Base-by-base conservation (phyloP, 345 rosid genomes). In the Eucalyptus leucophloia region DNA sequence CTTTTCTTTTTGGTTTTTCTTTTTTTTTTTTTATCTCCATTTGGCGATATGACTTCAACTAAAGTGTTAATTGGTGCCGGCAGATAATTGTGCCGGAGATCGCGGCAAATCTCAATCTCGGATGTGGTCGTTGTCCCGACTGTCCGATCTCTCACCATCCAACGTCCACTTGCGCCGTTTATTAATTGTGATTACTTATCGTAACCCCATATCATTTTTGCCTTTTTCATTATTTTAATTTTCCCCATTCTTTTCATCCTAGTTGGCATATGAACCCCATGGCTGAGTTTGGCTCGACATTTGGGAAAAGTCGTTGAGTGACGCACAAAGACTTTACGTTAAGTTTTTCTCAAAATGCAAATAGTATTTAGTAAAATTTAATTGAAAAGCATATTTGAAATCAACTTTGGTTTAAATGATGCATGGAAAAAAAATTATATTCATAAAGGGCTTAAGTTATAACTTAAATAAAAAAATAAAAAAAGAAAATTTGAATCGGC, bases 401-500 rank as follows among this genome's bases (percentile, higher is more conserved):
- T 65, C 10, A 65, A 30, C 37, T 65, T n/a, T 65, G 11, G 14
- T 65, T 65, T 15, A n/a, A 15, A n/a, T n/a, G 77, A 1, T n/a
- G 21, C 34, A 4, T 65, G 77, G 7, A 65, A 15, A n/a, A n/a
- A 30, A 15, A n/a, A 7, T 4, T 8, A n/a, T 15, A 65, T 8
- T 65, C 11, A 1, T 65, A 65, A 65, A 15, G 37, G 77, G 18
- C 77, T 65, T n/a, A 4, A 7, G 10, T 65, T n/a, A 15, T 15
- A 8, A 14, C 8, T 15, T 65, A 2, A n/a, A n/a, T n/a, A 65
- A 30, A 26, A 62, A 30, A 3, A 30, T 7, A 4, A 7, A 65
- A n/a, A 0, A n/a, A n/a, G 19, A 65, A 65, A 65, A 65, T 7
- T 8, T 65, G 10, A n/a, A 15, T 14, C 2, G 2, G 0, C 3